Evolutionary conservation across 2,329 filamentous ascomycete genomes (phyloP), one percentile per base, ranked within the genome.

Genomic region (Pseudogymnoascus sp.): DNA sequence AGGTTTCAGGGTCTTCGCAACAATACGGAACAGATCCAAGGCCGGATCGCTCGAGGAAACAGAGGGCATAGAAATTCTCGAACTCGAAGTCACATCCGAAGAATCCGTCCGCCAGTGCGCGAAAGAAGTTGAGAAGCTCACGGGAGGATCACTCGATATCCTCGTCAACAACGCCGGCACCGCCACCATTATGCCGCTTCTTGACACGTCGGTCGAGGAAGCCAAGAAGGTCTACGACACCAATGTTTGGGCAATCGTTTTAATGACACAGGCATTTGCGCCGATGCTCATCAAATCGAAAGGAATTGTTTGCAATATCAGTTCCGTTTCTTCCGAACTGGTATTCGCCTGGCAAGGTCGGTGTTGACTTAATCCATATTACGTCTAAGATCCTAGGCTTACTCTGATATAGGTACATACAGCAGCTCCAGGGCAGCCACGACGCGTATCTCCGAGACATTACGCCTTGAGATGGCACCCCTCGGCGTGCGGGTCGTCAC

Each of bases 121-220:
- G 35, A 59, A 38, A 33, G 26, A 50, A 10, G 73, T 75, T 17
- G 65, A 71, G 26, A 62, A 62, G 15, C 68, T 73, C 17, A 74
- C 75, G 0, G 44, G 35, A 10, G 63, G 60, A 15, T 72, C 65
- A 21, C 71, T 80, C 10, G 75, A 79, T 63, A 71, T 79, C 26
- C 73, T 80, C 2, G 68, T 79, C 64, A 80, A 81, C 67, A 80
- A 80, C 67, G 75, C 78, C 2, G 78, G 75, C 13, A 67, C 69
- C 13, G 68, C 70, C n/a, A 72, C 72, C 60, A 64, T 64, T 7
- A 71, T 72, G 66, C 73, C 75, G 0, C 63, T 76, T 1, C 64
- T 72, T 7, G 75, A 77, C 64, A 64, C 68, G 7, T 66, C 69
- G 6, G 59, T 74, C 7, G 65, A 67, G 4, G 68, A 68, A 17